Conservation (phyloP, 768 basidiomycete genomes). For the Cystobasidiopsis lactophilus region DNA sequence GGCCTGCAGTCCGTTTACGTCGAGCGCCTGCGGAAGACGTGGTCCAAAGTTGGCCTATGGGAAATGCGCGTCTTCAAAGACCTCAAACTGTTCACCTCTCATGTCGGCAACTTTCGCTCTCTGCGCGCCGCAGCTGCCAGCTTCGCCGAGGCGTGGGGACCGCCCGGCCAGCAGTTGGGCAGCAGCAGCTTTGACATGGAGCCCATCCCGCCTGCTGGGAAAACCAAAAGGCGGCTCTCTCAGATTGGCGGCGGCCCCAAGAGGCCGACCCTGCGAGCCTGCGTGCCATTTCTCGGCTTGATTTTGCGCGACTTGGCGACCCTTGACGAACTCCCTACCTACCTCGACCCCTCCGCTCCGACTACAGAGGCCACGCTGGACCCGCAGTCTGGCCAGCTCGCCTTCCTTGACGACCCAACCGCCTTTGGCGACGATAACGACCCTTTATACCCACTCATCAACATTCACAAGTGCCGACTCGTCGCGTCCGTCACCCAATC, state of each 20-base stretch:
- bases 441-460: constrained; percentile 16
- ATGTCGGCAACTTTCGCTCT: constrained; percentile 44
- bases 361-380: constrained; percentile 9
- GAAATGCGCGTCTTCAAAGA: constrained; percentile 54
- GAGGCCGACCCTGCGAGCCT: background rate
- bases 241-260: background rate
- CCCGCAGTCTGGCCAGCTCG: constrained; percentile 3
- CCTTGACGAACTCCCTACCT: constrained; percentile 17
- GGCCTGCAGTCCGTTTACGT: constrained; percentile 54
- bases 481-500: constrained; percentile 9
- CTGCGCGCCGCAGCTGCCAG: constrained; percentile 11
- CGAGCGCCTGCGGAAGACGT: constrained; percentile 40
- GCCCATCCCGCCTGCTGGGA: background rate
- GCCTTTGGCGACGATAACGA: constrained; percentile 6
- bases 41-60: constrained; percentile 44
- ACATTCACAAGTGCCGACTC: constrained; percentile 20
- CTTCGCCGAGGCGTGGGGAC: constrained; percentile 13
- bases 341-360: constrained; percentile 18
- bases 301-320: constrained; percentile 18
- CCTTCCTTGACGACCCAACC: constrained; percentile 6
- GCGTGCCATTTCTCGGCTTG: constrained; percentile 7
- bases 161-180: background rate
- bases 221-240: background rate
- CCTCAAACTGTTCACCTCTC: constrained; percentile 42
- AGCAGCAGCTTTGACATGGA: background rate